Evolutionary conservation across 208 protist species (phyloP), one percentile per base, ranked within the genome.

Genomic region (Crithidia fasciculata): DNA sequence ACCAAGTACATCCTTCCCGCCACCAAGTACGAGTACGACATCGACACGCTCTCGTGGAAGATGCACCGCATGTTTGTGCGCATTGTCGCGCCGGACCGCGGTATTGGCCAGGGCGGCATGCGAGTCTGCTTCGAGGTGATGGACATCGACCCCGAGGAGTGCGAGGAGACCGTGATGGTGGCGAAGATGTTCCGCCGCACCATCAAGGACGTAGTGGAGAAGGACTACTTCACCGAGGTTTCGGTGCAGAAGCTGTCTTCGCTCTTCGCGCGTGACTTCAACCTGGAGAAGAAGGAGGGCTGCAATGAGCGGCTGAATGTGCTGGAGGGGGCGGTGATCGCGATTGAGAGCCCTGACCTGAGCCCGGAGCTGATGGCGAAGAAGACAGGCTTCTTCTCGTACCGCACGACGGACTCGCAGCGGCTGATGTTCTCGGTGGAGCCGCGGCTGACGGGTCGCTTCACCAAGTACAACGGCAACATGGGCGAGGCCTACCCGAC

Each of bases 391-490:
- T 93, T 93, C 76, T 93, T 93, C 64, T 87, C 87, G n/a, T 88
- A 91, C 76, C 63, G 72, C 44, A 89, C 83, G 0, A 75, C 69
- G 4, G 85, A 92, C 76, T 84, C 82, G 18, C 62, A 89, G 44
- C 73, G 81, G 18, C 65, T 89, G 28, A 78, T 89, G 74, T 92
- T 92, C 71, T 65, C 79, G 45, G 87, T 95, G 49, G 90, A 95
- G 73, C 70, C 80, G 36, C 89, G 82, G 66, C 80, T 95, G 15
- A 36, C 59, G 12, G 90, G 90, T 2, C 63, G 72, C 50, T 95
- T 91, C 56, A 92, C 87, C 62, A 95, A 95, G 81, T 91, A 95
- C 80, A 95, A 92, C 80, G 90, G 84, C 56, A 95, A 95, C 84
- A 88, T 84, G 75, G 87, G 87, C 13, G 76, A 90, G 58, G 70